Evolutionary conservation across 257 asterid genomes (phyloP), one percentile per base, ranked within the genome.

Genomic region (Lycium ferocissimum): DNA sequence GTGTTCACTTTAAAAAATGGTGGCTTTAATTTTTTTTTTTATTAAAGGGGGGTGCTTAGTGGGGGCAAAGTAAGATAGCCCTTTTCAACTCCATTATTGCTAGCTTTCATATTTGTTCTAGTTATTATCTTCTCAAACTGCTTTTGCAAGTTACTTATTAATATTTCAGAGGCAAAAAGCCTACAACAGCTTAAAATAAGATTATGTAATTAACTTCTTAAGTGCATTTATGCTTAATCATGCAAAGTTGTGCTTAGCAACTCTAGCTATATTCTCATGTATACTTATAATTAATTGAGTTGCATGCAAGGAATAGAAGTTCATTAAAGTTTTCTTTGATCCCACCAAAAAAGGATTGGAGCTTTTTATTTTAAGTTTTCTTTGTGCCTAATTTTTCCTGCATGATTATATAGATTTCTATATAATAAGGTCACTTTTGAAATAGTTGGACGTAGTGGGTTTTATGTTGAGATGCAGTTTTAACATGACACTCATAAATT

Each of bases 61-160:
- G 98, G 97, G 91, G 92, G 88, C 89, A 91, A 92, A 72, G 89
- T 54, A 87, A 86, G 86, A 81, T 84, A 81, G 78, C 61, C 82
- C 92, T 88, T 92, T 88, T 87, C 57, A 87, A 84, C 92, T 91
- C 94, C 95, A 94, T 92, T 91, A 91, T 89, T 91, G 90, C 63
- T 82, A 67, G 86, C 62, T 90, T 83, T 88, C 79, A 67, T 86
- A 85, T 88, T 70, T 91, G 88, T 87, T 88, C 91, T 79, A 82
- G 87, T 87, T 90, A 88, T 90, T 89, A 86, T 92, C 89, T 87
- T 92, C 87, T 87, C 89, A 79, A 85, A 87, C 86, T 81, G 80
- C 66, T 84, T 40, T 82, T 59, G 7, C 61, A 82, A 54, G 58
- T 80, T 62, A 62, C 40, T n/a, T 43, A 81, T 81, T 17, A 62